Conservation (phyloP, 2,329 filamentous ascomycete genomes). For the Blastomyces emzantsi region DNA sequence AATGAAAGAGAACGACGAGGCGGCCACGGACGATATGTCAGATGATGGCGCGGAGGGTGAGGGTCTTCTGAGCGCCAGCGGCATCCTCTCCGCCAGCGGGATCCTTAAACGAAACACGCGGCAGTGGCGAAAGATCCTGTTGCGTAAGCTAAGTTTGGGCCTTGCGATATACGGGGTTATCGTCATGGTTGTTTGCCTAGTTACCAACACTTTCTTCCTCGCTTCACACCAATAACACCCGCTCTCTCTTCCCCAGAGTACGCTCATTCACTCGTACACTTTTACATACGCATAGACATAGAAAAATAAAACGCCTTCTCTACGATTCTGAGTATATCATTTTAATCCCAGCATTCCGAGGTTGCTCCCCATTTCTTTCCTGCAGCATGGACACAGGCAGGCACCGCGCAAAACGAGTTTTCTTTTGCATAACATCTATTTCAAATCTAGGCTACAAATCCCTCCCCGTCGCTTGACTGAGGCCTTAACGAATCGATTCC, state of each 20-base stretch:
- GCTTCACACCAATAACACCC: slow-evolving; percentile 46
- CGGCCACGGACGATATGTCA: slow-evolving; percentile 35
- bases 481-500: neutral
- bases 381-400: neutral
- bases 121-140: slow-evolving; percentile 53
- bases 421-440: neutral
- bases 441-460: neutral
- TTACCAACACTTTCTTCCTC: slow-evolving; percentile 75
- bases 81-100: slow-evolving; percentile 46
- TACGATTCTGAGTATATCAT: neutral
- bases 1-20: slow-evolving; percentile 80
- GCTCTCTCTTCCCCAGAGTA: neutral
- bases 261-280: neutral
- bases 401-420: neutral
- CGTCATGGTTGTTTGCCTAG: slow-evolving; percentile 83
- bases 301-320: neutral
- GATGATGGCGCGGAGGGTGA: slow-evolving; percentile 24
- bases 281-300: neutral
- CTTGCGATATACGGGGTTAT: slow-evolving; percentile 73
- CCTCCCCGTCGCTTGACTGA: neutral
- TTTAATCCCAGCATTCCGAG: too few species aligned
- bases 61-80: slow-evolving; percentile 30
- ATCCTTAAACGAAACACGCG: slow-evolving; percentile 53
- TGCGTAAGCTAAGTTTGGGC: slow-evolving; percentile 65
- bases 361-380: neutral